A percentile compares a stretch with the other conserved stretches of the same genome.
phyloP scores from a whole-genome alignment of 768 basidiomycete genomes.

The Collybia sp. region DNA sequence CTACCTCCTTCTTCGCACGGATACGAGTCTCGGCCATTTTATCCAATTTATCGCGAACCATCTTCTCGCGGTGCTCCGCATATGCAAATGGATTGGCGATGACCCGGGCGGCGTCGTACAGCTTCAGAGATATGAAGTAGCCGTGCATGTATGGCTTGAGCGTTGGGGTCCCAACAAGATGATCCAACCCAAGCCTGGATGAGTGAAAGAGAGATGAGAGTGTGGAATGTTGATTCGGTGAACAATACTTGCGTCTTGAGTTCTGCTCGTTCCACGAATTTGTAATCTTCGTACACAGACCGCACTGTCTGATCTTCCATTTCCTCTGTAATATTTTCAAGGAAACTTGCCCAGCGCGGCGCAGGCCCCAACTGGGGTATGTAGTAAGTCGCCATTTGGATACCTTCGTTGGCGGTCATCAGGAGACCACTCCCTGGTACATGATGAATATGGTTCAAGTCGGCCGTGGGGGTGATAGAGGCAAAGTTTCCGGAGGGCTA shows the following conservation, averaged over 20 bases:
- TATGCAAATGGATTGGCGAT: slow-evolving; percentile 97
- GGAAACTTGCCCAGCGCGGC: slow-evolving; percentile 94
- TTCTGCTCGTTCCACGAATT: slow-evolving; percentile 89
- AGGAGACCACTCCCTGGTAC: slow-evolving; percentile 85
- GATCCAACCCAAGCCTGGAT: slow-evolving; percentile 84
- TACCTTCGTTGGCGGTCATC: slow-evolving; percentile 94
- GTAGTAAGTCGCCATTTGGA: slow-evolving; percentile 91
- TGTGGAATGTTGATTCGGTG: slow-evolving; percentile 1
- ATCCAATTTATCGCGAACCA: slow-evolving; percentile 86
- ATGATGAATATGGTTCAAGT: slow-evolving; percentile 89
- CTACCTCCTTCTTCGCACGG: slow-evolving; percentile 68
- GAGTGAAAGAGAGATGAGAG: slow-evolving; percentile 4
- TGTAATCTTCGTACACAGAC: slow-evolving; percentile 92
- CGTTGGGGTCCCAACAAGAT: slow-evolving; percentile 89
- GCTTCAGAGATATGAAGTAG: slow-evolving; percentile 93
- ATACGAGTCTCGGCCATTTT: slow-evolving; percentile 93
- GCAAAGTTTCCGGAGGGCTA: slow-evolving; percentile 80
- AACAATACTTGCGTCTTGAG: slow-evolving; percentile 64
- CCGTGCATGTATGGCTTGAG: slow-evolving; percentile 99
- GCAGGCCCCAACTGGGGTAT: slow-evolving; percentile 96
- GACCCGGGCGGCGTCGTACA: slow-evolving; percentile 93
- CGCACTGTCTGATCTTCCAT: slow-evolving; percentile 86
- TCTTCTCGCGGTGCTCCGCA: slow-evolving; percentile 86
- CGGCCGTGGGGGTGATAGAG: slow-evolving; percentile 86
- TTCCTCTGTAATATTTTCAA: slow-evolving; percentile 98